Base-by-base conservation (phyloP, 2,329 filamentous ascomycete species). In the Pseudogymnoascus sp. region DNA sequence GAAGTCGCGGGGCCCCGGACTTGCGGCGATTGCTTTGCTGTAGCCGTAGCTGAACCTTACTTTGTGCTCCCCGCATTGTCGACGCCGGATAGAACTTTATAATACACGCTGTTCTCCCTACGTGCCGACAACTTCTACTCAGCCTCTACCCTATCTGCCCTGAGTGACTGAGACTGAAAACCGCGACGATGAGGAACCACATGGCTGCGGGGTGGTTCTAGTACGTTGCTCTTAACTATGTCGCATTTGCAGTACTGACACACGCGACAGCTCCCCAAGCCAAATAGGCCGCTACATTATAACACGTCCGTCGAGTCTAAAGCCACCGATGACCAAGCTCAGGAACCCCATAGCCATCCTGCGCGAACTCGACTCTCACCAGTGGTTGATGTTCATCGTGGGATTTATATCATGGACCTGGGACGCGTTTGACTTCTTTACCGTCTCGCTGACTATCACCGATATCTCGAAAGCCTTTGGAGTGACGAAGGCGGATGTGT, bases 351-450 rank as follows among this genome's bases (percentile, higher is more conserved):
- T 68, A 18, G 33, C 62, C n/a, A 66, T 72, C 40, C 64, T 73
- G 12, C 33, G 63, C 9, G 68, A 71, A 8, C 67, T 73, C 5
- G 67, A 72, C 61, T 55, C 65, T 14, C 71, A 73, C 38, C 71
- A 73, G 62, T 73, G 71, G 71, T 66, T 69, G 28, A 67, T 73
- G 71, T 72, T 71, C 66, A 38, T 63, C 37, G 63, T 63, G 28
- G 3, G 65, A 62, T 52, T 63, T 16, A 18, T 55, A 7, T 12
- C 14, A 1, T 62, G 55, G 82, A 81, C 81, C 0, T 85, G 83
- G 83, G 84, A 87, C 69, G 79, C 85, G 3, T 88, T 87, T 66
- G 86, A 88, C 72, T 88, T 87, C 75, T 86, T 87, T 72, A 86
- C 83, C 52, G 84, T 88, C 25, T 84, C 82, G 1, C 75, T 88